Conservation (phyloP, 1,284 basidiomycete species). For the Kalmanozyma brasiliensis region DNA sequence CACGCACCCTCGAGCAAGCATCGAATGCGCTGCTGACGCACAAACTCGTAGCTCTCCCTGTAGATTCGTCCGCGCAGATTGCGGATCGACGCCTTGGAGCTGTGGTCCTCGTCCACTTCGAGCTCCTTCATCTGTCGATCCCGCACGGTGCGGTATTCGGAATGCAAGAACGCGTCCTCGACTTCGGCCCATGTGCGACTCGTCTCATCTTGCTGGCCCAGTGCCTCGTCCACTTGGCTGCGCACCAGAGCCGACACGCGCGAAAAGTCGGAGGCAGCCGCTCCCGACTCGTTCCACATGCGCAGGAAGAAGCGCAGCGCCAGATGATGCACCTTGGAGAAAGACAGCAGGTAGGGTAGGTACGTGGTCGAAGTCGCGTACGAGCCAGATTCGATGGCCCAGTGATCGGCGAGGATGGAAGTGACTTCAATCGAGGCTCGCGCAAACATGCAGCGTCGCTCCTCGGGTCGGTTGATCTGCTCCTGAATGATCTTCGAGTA, state of each 20-base stretch:
- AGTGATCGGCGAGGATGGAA: conserved; percentile 70
- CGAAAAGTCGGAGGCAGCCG: conserved; percentile 75
- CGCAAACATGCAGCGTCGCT: conserved; percentile 85
- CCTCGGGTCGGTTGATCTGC: conserved; percentile 80
- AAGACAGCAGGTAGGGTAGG: conserved; percentile 89
- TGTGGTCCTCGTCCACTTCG: conserved; percentile 84
- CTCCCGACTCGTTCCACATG: conserved; percentile 94
- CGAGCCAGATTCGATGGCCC: conserved; percentile 50
- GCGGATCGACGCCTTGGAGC: conserved; percentile 53
- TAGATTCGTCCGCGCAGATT: conserved; percentile 86
- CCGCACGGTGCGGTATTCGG: conserved; percentile 85
- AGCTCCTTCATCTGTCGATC: conserved; percentile 94
- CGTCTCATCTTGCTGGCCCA: conserved; percentile 78
- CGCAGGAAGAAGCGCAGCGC: conserved; percentile 88
- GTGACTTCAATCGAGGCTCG: conserved; percentile 87
- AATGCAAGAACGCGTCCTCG: conserved; percentile 83
- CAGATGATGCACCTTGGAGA: conserved; percentile 80
- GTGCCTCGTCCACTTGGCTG: conserved; percentile 74
- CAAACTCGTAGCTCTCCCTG: conserved; percentile 91
- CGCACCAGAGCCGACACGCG: conserved; percentile 83
- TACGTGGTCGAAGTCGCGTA: conserved; percentile 86
- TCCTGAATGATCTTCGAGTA: conserved; percentile 88
- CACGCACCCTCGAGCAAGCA: conserved; percentile 89
- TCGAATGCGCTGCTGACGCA: conserved; percentile 87
- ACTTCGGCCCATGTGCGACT: conserved; percentile 80